Conservation (phyloP, 257 asterid species). For the Gentiana dahurica region DNA sequence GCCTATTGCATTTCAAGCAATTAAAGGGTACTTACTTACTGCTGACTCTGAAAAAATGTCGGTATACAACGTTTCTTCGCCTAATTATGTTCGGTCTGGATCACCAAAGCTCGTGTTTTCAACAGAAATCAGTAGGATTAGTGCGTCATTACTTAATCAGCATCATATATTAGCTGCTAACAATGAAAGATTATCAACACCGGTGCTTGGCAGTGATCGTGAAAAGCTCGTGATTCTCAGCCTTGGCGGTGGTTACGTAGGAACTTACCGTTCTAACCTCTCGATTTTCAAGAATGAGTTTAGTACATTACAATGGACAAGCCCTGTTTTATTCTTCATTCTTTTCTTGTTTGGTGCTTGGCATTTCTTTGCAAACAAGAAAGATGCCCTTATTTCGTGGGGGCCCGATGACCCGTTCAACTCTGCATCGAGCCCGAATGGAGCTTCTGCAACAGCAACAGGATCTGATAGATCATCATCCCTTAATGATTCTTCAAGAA, state of each 20-base stretch:
- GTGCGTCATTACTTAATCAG: slow-evolving; percentile 44
- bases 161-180: slow-evolving; percentile 19
- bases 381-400: slow-evolving; percentile 88
- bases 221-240: slow-evolving; percentile 67
- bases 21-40: slow-evolving; percentile 70
- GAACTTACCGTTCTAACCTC: slow-evolving; percentile 73
- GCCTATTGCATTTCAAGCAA: slow-evolving; percentile 65
- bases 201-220: slow-evolving; percentile 57
- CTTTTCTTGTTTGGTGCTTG: slow-evolving; percentile 79
- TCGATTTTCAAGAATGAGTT: slow-evolving; percentile 71
- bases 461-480: slow-evolving; percentile 31
- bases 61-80: slow-evolving; percentile 78
- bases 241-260: slow-evolving; percentile 65
- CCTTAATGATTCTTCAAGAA: slow-evolving; percentile 55
- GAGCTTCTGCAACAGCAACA: slow-evolving; percentile 39
- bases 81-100: slow-evolving; percentile 67
- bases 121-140: slow-evolving; percentile 48
- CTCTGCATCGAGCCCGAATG: slow-evolving; percentile 32
- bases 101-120: slow-evolving; percentile 65
- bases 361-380: slow-evolving; percentile 87
- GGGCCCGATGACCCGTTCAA: slow-evolving; percentile 79
- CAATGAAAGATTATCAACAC: slow-evolving; percentile 20
- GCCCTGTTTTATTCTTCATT: slow-evolving; percentile 76
- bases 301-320: slow-evolving; percentile 72
- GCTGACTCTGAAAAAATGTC: slow-evolving; percentile 47